phyloP scores from a whole-genome alignment of 345 rosid genomes.

The Camelina sativa region DNA sequence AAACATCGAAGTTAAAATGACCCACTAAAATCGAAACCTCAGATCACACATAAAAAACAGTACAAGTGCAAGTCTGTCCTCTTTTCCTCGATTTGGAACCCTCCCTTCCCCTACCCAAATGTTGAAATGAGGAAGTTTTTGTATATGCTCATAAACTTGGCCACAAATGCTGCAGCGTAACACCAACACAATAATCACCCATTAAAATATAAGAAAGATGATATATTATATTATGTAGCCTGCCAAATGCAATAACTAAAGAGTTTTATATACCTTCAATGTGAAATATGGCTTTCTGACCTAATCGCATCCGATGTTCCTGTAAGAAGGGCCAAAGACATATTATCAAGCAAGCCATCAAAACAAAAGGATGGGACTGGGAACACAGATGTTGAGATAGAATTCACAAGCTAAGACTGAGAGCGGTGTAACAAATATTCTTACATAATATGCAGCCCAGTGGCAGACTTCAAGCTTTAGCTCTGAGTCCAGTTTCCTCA shows the following conservation, averaged over 20 bases:
- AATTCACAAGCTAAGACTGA: slow-evolving; percentile 17
- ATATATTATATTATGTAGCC: not conserved
- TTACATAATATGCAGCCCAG: slow-evolving; percentile 98
- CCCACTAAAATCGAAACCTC: slow-evolving; percentile 13
- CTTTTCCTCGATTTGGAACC: slow-evolving; percentile 3
- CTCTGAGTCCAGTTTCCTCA: slow-evolving; percentile 89
- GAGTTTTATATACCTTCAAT: slow-evolving; percentile 66
- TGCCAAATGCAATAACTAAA: slow-evolving; percentile 6
- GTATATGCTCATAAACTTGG: slow-evolving; percentile 95
- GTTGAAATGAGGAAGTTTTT: slow-evolving; percentile 83
- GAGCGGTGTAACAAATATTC: slow-evolving; percentile 31
- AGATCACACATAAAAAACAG: not conserved
- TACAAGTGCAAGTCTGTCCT: slow-evolving; percentile 13
- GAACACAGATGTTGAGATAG: not conserved
- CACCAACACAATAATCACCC: not conserved
- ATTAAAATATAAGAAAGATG: not conserved
- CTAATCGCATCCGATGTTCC: slow-evolving; percentile 88
- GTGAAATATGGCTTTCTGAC: slow-evolving; percentile 94
- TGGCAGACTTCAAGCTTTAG: slow-evolving; percentile 92
- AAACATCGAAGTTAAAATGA: not conserved
- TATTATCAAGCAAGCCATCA: slow-evolving; percentile 28
- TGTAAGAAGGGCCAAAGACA: slow-evolving; percentile 42
- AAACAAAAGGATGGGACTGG: slow-evolving; percentile 9
- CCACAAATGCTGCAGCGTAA: slow-evolving; percentile 74
- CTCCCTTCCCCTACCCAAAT: slow-evolving; percentile 59